phyloP scores from a whole-genome alignment of 2,329 filamentous ascomycete species.

The Scedosporium boydii region DNA sequence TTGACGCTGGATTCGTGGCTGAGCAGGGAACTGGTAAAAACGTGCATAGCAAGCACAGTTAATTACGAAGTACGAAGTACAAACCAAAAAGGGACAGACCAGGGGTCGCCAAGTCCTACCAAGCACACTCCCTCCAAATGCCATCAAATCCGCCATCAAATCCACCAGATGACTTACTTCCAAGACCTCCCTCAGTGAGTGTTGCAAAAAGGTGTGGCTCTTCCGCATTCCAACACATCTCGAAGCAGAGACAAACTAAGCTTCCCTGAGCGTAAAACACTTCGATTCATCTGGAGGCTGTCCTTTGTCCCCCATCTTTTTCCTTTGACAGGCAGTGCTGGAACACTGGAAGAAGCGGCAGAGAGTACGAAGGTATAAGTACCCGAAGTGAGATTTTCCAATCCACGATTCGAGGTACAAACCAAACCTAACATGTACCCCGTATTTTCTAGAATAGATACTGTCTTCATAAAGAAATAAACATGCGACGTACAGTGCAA shows the following conservation, averaged over 20 bases:
- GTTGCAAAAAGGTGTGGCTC: no score
- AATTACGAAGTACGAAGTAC: background rate
- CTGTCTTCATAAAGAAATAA: background rate
- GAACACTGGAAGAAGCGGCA: background rate
- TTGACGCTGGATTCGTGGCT: slow-evolving; percentile 5
- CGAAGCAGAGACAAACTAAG: no score
- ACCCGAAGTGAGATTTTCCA: background rate
- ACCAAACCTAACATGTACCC: background rate
- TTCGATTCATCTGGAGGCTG: no score
- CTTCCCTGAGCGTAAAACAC: no score
- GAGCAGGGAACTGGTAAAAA: background rate
- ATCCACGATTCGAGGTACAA: background rate
- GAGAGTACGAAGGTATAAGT: no score
- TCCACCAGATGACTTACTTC: no score
- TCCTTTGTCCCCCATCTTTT: background rate
- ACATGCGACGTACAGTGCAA: background rate
- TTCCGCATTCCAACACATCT: no score
- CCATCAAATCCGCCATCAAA: no score
- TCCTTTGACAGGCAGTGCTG: background rate
- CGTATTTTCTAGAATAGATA: background rate
- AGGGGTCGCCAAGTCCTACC: no score
- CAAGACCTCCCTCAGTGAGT: no score
- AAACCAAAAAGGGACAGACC: background rate
- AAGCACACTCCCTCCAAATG: no score
- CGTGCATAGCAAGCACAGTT: background rate